Percentiles rank a stretch among this genome's conserved stretches.
These are phyloP conservation scores for Aureobasidium sp. DNA, from an alignment of 2,329 filamentous ascomycete genomes.

Conservation along the genomic window DNA sequence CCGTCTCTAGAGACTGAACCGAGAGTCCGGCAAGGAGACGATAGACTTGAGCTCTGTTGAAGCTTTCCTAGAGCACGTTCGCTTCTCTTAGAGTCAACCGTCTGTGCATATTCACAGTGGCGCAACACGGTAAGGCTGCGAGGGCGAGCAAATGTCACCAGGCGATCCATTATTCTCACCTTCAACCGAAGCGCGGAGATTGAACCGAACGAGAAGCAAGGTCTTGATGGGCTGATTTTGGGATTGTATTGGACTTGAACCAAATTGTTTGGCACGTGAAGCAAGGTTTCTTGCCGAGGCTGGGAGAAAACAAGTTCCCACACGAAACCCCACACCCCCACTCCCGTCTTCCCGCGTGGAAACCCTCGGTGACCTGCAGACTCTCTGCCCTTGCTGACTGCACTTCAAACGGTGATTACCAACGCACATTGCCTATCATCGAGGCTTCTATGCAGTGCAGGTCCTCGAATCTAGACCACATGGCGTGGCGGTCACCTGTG, in stretches of 20 bases:
- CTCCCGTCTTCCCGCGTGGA: slow-evolving; percentile 11
- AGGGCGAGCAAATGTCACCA: neutral
- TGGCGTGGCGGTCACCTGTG: slow-evolving; percentile 3
- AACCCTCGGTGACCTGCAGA: neutral
- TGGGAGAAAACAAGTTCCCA: neutral
- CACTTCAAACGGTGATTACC: slow-evolving; percentile 5
- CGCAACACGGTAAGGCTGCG: neutral
- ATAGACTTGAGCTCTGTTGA: slow-evolving; percentile 3
- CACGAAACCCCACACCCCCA: slow-evolving; percentile 16
- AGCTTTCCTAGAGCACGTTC: too few species aligned
- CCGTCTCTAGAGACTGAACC: slow-evolving; percentile 1
- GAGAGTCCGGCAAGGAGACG: neutral
- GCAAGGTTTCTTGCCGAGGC: slow-evolving; percentile 7
- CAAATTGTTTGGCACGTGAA: slow-evolving; percentile 2
- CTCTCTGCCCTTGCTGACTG: slow-evolving; percentile 3
- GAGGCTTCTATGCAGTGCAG: neutral
- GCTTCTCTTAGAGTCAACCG: neutral
- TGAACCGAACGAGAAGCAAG: neutral
- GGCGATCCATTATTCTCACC: neutral
- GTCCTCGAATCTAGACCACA: slow-evolving; percentile 9
- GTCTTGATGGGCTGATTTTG: neutral
- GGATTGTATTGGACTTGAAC: neutral
- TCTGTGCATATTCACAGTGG: slow-evolving; percentile 12
- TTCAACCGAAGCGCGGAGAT: neutral
- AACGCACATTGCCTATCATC: slow-evolving; percentile 12